Evolutionary conservation across 305 asterid species (phyloP).

Genomic region (Stenogyne calaminthoides): DNA sequence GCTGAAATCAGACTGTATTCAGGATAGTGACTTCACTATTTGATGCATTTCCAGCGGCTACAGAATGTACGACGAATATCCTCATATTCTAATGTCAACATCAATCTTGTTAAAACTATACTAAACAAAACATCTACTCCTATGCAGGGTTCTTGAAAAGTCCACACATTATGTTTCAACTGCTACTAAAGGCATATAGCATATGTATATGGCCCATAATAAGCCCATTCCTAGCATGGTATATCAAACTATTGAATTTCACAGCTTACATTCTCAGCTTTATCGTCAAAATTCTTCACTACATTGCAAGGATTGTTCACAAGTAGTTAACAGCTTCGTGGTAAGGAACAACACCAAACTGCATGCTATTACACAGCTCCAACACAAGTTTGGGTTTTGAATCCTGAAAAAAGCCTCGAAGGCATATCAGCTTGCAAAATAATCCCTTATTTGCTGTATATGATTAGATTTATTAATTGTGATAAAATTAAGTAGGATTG

Average conservation of each 20-base stretch:
- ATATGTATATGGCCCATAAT: conserved; percentile 43
- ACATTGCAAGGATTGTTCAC: conserved; percentile 40
- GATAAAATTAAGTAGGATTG: too few relatives aligned
- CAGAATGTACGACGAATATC: conserved; percentile 54
- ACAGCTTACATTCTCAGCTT: conserved; percentile 40
- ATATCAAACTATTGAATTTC: conserved; percentile 47
- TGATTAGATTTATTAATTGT: too few relatives aligned
- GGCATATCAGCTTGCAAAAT: too few relatives aligned
- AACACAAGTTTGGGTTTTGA: neutral
- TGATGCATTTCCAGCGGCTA: conserved; percentile 65
- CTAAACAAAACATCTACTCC: conserved; percentile 27
- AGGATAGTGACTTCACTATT: conserved; percentile 50
- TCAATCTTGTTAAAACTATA: neutral
- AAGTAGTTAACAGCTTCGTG: conserved; percentile 27
- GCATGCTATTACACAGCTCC: conserved; percentile 1
- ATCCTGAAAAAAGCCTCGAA: neutral
- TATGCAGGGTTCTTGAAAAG: conserved; percentile 61
- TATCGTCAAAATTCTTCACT: conserved; percentile 42
- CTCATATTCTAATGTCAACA: neutral
- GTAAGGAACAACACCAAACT: neutral
- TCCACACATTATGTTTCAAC: conserved; percentile 49
- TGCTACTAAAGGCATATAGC: conserved; percentile 44
- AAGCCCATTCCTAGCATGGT: conserved; percentile 53
- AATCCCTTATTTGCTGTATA: too few relatives aligned
- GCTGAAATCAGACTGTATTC: conserved; percentile 49